Conservation (phyloP, 768 basidiomycete genomes). For the Neoboletus subvelutipes region DNA sequence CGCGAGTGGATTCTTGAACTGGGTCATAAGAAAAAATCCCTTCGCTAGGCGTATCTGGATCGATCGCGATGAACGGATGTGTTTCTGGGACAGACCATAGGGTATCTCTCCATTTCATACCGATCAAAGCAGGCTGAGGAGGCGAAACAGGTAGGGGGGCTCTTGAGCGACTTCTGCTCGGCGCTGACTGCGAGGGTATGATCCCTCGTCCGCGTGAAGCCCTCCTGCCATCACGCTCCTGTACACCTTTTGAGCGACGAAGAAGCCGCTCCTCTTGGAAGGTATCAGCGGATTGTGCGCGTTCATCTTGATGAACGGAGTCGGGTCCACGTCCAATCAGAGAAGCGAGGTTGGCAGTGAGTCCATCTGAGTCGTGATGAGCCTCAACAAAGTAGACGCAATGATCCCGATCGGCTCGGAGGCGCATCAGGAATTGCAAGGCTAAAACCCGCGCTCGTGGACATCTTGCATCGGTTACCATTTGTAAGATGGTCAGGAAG, state of each 20-base stretch:
- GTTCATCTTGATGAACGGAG: constrained; percentile 29
- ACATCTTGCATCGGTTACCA: constrained; percentile 48
- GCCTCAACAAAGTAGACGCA: constrained; percentile 66
- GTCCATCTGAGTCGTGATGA: constrained; percentile 55
- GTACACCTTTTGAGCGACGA: constrained; percentile 48
- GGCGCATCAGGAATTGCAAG: constrained; percentile 83
- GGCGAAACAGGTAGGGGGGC: constrained; percentile 37
- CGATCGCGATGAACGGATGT: constrained; percentile 53
- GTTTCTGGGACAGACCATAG: constrained; percentile 73
- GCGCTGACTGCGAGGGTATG: constrained; percentile 42
- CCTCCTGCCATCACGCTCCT: constrained; percentile 52
- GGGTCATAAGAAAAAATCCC: constrained; percentile 66
- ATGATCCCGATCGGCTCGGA: constrained; percentile 90
- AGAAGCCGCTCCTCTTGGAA: constrained; percentile 29
- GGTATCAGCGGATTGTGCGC: constrained; percentile 21
- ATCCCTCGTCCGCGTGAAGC: constrained; percentile 52
- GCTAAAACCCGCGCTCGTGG: constrained; percentile 64
- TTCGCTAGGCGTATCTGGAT: constrained; percentile 65
- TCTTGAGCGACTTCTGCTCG: constrained; percentile 65
- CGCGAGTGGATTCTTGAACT: constrained; percentile 37
- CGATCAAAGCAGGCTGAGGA: constrained; percentile 22
- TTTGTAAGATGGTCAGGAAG: constrained; percentile 49
- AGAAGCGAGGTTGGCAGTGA: constrained; percentile 56
- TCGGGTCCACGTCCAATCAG: constrained; percentile 56
- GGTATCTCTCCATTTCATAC: constrained; percentile 41